phyloP scores from a whole-genome alignment of 208 protist species.

The Acanthamoeba royreba region DNA sequence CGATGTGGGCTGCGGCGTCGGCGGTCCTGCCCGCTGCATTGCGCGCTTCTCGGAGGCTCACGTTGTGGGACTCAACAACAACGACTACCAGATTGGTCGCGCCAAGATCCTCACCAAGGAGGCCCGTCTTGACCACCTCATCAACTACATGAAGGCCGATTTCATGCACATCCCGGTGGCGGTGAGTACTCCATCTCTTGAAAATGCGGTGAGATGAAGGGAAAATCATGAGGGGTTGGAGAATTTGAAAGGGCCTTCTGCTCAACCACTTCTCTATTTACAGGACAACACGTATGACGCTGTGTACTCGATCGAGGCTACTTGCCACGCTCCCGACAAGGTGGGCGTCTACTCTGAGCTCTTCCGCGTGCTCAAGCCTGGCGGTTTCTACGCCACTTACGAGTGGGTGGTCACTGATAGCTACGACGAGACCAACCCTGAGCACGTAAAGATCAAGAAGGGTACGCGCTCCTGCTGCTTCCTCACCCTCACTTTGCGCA shows the following conservation, averaged over 20 bases:
- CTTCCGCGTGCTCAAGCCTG: constrained; percentile 91
- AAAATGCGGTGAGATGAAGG: too few species aligned
- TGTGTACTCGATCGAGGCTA: constrained; percentile 95
- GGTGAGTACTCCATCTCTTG: not conserved
- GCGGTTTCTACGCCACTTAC: constrained; percentile 89
- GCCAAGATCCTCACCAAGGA: constrained; percentile 81
- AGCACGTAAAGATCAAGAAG: constrained; percentile 88
- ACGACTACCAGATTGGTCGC: constrained; percentile 92
- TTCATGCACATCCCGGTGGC: constrained; percentile 89
- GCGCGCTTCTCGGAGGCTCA: constrained; percentile 91
- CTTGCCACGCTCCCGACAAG: constrained; percentile 94
- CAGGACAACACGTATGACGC: constrained; percentile 90
- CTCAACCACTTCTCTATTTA: not conserved
- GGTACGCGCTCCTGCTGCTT: not conserved
- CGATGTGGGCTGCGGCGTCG: constrained; percentile 95
- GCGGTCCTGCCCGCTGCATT: constrained; percentile 92
- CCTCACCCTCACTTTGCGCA: not conserved
- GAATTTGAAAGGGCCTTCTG: too few species aligned
- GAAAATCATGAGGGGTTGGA: too few species aligned
- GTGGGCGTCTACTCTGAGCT: constrained; percentile 90
- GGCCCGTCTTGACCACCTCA: constrained; percentile 73
- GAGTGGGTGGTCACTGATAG: constrained; percentile 94
- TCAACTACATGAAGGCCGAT: constrained; percentile 89
- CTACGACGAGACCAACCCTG: constrained; percentile 88
- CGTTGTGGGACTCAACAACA: constrained; percentile 95